These are phyloP conservation scores for Mesotaenium endlicherianum DNA, from an alignment of 139 green algal species.

Conservation along the genomic window DNA sequence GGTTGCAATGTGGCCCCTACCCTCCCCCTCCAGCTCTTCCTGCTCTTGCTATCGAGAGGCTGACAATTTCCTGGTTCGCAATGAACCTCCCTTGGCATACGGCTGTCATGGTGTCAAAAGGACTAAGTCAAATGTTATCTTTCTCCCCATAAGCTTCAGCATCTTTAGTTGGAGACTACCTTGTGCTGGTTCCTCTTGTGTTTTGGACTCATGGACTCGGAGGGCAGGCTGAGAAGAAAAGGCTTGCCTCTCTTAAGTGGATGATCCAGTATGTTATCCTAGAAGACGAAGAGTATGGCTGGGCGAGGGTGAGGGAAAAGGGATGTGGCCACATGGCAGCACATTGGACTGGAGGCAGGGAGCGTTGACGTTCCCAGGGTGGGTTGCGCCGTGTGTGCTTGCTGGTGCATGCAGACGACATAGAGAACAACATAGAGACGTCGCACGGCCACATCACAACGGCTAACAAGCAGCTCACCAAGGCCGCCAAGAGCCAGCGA, in stretches of 20 bases:
- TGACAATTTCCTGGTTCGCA: too few species aligned
- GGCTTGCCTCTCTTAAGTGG: background rate
- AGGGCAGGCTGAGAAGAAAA: background rate
- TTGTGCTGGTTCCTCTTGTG: too few species aligned
- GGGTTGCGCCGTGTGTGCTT: background rate
- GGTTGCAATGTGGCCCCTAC: too few species aligned
- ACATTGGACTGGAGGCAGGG: background rate
- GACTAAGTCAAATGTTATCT: too few species aligned
- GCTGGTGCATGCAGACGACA: constrained; percentile 52
- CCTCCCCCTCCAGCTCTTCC: too few species aligned
- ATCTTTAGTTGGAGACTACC: too few species aligned
- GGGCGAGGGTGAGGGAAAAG: background rate
- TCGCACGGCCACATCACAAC: constrained; percentile 43
- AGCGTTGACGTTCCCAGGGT: background rate
- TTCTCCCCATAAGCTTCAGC: too few species aligned
- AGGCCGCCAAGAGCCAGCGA: constrained; percentile 53
- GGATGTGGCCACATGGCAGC: background rate
- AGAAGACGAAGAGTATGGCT: background rate
- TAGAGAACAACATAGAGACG: constrained; percentile 60
- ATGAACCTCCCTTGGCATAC: too few species aligned
- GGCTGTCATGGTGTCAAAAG: too few species aligned
- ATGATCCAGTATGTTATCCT: background rate
- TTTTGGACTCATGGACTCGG: too few species aligned
- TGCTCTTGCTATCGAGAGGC: too few species aligned
- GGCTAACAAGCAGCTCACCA: constrained; percentile 47